Base-by-base conservation (phyloP, 179 eudicot species). In the Kewa caespitosa region DNA sequence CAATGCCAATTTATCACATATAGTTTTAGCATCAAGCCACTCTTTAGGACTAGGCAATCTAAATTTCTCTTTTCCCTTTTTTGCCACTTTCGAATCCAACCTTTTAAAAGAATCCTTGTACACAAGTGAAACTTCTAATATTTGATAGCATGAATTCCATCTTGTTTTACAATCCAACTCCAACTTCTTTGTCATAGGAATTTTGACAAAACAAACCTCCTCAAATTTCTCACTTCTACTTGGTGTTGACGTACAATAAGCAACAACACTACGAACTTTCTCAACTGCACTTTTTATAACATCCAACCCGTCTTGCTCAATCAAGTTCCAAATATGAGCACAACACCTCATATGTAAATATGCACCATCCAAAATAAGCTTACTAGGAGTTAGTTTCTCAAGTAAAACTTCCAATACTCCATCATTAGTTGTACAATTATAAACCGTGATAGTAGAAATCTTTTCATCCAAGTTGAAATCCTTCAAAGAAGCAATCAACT, bases 381-480 rank as follows among this genome's bases (percentile, higher is more conserved):
- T 39, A 18, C 20, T 8, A 30, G 25, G 38, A 10, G 28, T 43
- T 18, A 60, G 41, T 61, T 73, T 60, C 36, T 73, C 59, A 30
- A 31, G 23, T 12, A 62, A 39, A 3, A 48, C 38, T 22, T 42
- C 48, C 12, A 71, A 13, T 8, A 77, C 38, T 31, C 55, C 73
- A 73, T 73, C 77, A 78, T 78, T 73, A 4, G 73, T 66, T 0
- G 59, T 30, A 31, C 66, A 48, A 39, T 78, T 78, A 39, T 78
- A 61, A 23, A 73, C 59, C 0, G 52, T 34, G 14, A 67, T 50
- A 33, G 60, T 28, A 4, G 68, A 73, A 15, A 66, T 37, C 9
- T 78, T 72, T 31, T 73, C 65, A 63, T 46, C 81, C 61, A 64
- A 32, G n/a, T 66, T n/a, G 11, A 32, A 79, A 41, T 30, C 39